Evolutionary conservation across 2,329 filamentous ascomycete species (phyloP).

Genomic region (Hypoxylon rubiginosum): DNA sequence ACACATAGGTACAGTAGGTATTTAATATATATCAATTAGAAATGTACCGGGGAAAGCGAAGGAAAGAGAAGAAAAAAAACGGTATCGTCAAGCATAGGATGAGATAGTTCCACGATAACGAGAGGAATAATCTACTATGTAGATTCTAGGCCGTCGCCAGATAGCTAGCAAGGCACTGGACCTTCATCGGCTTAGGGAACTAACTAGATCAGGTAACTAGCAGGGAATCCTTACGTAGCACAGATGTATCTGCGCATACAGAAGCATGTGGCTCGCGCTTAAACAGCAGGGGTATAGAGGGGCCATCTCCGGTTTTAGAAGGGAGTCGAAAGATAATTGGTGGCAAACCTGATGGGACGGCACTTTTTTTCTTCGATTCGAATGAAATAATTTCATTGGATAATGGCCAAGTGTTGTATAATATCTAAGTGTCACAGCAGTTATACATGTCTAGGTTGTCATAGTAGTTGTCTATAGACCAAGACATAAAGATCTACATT

Average conservation of each 20-base stretch:
- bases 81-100: constrained; percentile 14
- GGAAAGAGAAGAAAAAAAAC: constrained; percentile 1
- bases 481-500: constrained; percentile 1
- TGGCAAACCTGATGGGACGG: constrained; percentile 23
- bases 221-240: constrained; percentile 31
- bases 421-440: constrained; percentile 35
- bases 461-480: constrained; percentile 2
- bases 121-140: constrained; percentile 37
- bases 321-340: constrained; percentile 35
- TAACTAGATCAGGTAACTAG: constrained; percentile 34
- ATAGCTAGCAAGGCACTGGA: constrained; percentile 31
- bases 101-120: constrained; percentile 38
- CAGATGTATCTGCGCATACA: constrained; percentile 12
- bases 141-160: constrained; percentile 17
- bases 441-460: too few species aligned
- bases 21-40: constrained; percentile 6
- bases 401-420: constrained; percentile 24
- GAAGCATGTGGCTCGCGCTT: constrained; percentile 29
- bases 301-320: constrained; percentile 40
- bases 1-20: constrained; percentile 3
- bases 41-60: constrained; percentile 12
- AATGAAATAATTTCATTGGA: constrained; percentile 24
- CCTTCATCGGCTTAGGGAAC: constrained; percentile 5
- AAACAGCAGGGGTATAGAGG: constrained; percentile 37
- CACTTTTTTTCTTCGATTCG: constrained; percentile 12